Base-by-base conservation (phyloP, 2,329 filamentous ascomycete species). In the Aureobasidium sp. region DNA sequence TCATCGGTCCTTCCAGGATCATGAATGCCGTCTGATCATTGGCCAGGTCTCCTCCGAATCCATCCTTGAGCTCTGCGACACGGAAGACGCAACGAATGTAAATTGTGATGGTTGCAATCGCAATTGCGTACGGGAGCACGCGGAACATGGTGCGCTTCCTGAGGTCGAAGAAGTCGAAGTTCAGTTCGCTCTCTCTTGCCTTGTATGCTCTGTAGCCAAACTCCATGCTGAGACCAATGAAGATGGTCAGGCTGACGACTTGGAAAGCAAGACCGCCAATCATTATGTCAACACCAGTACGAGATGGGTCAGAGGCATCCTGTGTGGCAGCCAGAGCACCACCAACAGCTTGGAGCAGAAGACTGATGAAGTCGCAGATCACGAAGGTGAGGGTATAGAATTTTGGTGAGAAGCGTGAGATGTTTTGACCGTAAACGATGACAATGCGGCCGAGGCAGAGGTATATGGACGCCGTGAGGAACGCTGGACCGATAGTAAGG, bases 401-500 rank as follows among this genome's bases (percentile, higher is more conserved):
- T 6, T 56, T 63, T 13, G 67, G 65, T 3, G 52, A 47, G 47
- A 69, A 64, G 29, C 59, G 64, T 20, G 67, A 65, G 26, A 65
- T 50, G n/a, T 64, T 59, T 20, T 53, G 15, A 13, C 83, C 83
- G 57, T 83, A 81, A 57, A 76, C 76, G 15, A 81, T 69, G 60
- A 84, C 78, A 61, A 85, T 75, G 55, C 83, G 79, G 43, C 82
- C 82, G n/a, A 86, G 75, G 5, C 78, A 80, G 34, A 86, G 69
- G 72, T 84, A 84, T 67, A 85, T 80, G 62, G 76, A 78, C 3
- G 79, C 84, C 7, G 79, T 79, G 61, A 81, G 70, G 70, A 82
- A 85, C 24, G 80, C 83, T 7, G 82, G 83, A 0, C 78, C 80
- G 36, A 86, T 79, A 47, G 83, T 82, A 26, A 85, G 71, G 63